phyloP scores from a whole-genome alignment of 805 yeast genomes.

The Wickerhamiella vanderwaltii region DNA sequence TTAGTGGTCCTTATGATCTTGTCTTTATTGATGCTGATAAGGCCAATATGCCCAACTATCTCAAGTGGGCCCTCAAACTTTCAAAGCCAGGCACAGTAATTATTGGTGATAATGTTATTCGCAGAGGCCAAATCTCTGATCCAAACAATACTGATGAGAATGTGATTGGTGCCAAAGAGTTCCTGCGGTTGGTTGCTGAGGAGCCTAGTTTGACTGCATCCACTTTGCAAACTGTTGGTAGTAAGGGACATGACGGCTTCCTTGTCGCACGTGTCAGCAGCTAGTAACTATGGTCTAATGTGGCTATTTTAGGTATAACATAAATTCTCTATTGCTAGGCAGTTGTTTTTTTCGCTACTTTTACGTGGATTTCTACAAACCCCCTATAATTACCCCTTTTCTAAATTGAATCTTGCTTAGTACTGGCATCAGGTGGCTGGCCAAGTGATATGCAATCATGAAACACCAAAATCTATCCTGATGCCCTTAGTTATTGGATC shows the following conservation, averaged over 20 bases:
- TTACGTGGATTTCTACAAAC: background rate
- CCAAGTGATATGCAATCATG: background rate
- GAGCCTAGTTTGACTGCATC: background rate
- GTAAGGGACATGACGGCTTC: conserved; percentile 10
- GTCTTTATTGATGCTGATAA: conserved; percentile 10
- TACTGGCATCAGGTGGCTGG: conserved; percentile 1
- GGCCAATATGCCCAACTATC: conserved; percentile 9
- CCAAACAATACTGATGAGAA: background rate
- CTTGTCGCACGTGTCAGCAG: background rate
- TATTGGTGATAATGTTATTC: conserved; percentile 7
- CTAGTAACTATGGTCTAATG: background rate
- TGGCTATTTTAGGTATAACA: background rate
- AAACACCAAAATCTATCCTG: too few species aligned
- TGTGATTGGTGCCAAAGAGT: conserved; percentile 3
- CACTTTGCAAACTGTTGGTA: conserved; percentile 6
- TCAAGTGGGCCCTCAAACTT: conserved; percentile 3
- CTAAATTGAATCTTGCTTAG: background rate
- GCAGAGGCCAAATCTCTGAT: conserved; percentile 1
- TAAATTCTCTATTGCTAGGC: background rate
- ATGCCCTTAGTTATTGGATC: too few species aligned
- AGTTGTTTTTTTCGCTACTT: background rate
- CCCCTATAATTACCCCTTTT: background rate
- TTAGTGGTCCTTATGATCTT: conserved; percentile 2
- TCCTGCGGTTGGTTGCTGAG: conserved; percentile 5
- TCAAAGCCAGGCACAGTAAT: conserved; percentile 5